A percentile compares a stretch with the other conserved stretches of the same genome.
phyloP scores from a whole-genome alignment of 352 stramenopile species.

The Phytopythium chamaehyphon region DNA sequence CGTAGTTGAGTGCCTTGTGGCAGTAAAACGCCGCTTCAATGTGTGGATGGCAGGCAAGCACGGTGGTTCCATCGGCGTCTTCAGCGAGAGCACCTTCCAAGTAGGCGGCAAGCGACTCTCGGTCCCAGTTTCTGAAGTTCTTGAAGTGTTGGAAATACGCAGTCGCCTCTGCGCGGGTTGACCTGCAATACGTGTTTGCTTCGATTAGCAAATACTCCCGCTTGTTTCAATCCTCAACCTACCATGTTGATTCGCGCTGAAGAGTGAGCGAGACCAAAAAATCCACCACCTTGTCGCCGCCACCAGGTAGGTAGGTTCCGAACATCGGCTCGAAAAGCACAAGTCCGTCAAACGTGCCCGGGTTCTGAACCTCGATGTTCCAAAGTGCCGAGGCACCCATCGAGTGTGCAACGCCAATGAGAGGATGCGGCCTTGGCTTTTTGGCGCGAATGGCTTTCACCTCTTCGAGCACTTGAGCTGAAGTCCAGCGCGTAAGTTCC shows the following conservation, averaged over 20 bases:
- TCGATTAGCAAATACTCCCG: too few relatives aligned
- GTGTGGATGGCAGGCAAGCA: slow-evolving; percentile 32
- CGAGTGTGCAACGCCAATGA: slow-evolving; percentile 51
- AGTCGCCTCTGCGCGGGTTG: slow-evolving; percentile 16
- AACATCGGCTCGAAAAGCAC: slow-evolving; percentile 41
- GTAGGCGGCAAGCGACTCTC: slow-evolving; percentile 28
- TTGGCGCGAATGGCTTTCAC: slow-evolving; percentile 16
- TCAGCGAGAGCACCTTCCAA: slow-evolving; percentile 25
- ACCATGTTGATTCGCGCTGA: slow-evolving; percentile 21
- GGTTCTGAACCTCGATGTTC: slow-evolving; percentile 31
- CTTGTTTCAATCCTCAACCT: too few relatives aligned
- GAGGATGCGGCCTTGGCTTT: slow-evolving; percentile 1
- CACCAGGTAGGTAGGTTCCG: slow-evolving; percentile 9
- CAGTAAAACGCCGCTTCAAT: slow-evolving; percentile 39
- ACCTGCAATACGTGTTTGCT: too few relatives aligned
- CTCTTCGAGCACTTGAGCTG: background rate
- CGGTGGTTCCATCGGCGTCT: slow-evolving; percentile 13
- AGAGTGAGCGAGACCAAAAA: slow-evolving; percentile 19
- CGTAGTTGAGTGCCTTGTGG: slow-evolving; percentile 20
- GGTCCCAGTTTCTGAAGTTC: slow-evolving; percentile 35
- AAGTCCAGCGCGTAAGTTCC: slow-evolving; percentile 18
- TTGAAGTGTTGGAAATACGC: slow-evolving; percentile 25
- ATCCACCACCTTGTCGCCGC: slow-evolving; percentile 17
- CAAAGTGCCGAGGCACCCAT: slow-evolving; percentile 42
- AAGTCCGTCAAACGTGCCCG: slow-evolving; percentile 33